Conservation (phyloP, 306 rosid species). For the Parietaria judaica region DNA sequence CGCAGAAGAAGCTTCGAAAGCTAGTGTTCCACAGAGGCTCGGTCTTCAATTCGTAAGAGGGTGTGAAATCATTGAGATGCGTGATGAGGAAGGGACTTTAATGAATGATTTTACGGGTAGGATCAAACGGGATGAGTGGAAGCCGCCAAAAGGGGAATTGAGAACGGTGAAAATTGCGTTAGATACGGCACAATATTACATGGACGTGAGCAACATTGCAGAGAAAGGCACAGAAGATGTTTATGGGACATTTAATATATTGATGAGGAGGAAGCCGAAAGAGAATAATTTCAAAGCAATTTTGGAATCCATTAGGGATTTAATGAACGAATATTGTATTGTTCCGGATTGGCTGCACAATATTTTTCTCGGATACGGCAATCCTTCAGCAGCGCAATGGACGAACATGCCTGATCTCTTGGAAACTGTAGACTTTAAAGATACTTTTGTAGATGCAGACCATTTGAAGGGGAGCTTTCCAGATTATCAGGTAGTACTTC, state of each 20-base stretch:
- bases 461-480: conserved; percentile 71
- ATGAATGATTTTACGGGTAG: conserved; percentile 96
- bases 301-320: conserved; percentile 89
- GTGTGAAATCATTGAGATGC: conserved; percentile 83
- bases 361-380: conserved; percentile 83
- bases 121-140: conserved; percentile 94
- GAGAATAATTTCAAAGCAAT: conserved; percentile 98
- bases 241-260: conserved; percentile 79
- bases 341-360: conserved; percentile 98
- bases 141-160: conserved; percentile 94
- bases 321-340: conserved; percentile 92
- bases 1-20: conserved; percentile 74
- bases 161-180: conserved; percentile 95
- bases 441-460: conserved; percentile 77
- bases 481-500: conserved; percentile 51
- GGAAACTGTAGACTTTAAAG: conserved; percentile 87
- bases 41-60: conserved; percentile 94
- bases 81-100: conserved; percentile 86
- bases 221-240: conserved; percentile 89
- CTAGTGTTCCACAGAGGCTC: conserved; percentile 85
- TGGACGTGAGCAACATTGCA: conserved; percentile 91
- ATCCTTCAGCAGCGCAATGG: conserved; percentile 98
- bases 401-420: conserved; percentile 92
- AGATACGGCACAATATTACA: conserved; percentile 96
- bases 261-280: conserved; percentile 97